Base-by-base conservation (phyloP, 129 eudicot species). In the Pulicaria dysenterica region DNA sequence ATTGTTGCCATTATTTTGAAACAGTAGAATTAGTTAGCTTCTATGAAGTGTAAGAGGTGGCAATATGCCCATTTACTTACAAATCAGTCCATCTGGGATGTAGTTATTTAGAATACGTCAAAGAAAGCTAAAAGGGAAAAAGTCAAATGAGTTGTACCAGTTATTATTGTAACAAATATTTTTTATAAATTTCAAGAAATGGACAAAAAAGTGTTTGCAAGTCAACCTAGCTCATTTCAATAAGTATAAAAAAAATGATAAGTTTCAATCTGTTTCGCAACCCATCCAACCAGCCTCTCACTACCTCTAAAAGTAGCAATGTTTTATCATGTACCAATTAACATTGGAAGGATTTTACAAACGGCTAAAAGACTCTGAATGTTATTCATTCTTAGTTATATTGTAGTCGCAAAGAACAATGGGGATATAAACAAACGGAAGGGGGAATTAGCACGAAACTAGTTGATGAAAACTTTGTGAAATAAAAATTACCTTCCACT, bases 401-500 rank as follows among this genome's bases (percentile, higher is more conserved):
- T 8, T 43, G 17, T 45, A 65, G 44, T 7, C 44, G 19, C 15
- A n/a, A n/a, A n/a, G n/a, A n/a, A n/a, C n/a, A n/a, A 11, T 31
- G 13, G 1, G 40, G 16, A 0, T 65, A 47, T 40, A 24, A 65
- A 64, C n/a, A 16, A 10, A 17, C 24, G 63, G 24, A 31, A 9
- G 70, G 69, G n/a, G 19, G 24, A 37, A 61, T 9, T 39, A 49
- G 24, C 19, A 54, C 7, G 10, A 62, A 38, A 10, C 13, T 8
- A 12, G 2, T 58, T 12, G 9, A 34, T 13, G 2, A 38, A 5
- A 19, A 67, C 16, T 6, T 14, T 53, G 55, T 58, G 6, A n/a
- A 12, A 48, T 63, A 59, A 59, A 76, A 37, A 68, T 61, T 67
- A 94, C 98, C 99, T 84, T 83, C 95, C 37, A 89, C 96, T 90